Percentiles rank a stretch among this genome's conserved stretches.
phyloP scores from a whole-genome alignment of 192 early-diverging fungal species.

The Geranomyces michiganensis region DNA sequence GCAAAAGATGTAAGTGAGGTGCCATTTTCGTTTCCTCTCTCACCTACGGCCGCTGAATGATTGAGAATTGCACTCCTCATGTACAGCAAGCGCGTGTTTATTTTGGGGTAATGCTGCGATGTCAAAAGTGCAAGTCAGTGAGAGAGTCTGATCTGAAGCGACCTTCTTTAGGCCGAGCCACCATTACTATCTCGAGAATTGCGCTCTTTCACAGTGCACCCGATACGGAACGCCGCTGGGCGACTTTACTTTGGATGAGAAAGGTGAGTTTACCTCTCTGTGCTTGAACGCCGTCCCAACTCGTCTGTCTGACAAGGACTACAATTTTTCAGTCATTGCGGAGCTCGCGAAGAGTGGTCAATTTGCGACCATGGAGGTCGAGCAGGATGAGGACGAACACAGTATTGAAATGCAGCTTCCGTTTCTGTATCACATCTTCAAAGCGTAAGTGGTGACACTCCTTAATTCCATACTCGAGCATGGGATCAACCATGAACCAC shows the following conservation, averaged over 20 bases:
- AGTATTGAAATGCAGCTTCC: slow-evolving; percentile 98
- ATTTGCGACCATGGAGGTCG: slow-evolving; percentile 68
- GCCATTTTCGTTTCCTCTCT: neutral
- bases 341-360: slow-evolving; percentile 66
- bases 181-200: slow-evolving; percentile 78
- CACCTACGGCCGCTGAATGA: no score
- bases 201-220: slow-evolving; percentile 73
- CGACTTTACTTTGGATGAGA: slow-evolving; percentile 70
- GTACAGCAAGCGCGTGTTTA: slow-evolving; percentile 73
- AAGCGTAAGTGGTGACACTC: slow-evolving; percentile 57
- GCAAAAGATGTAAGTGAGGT: slow-evolving; percentile 51
- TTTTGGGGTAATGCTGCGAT: slow-evolving; percentile 63
- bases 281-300: neutral
- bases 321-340: slow-evolving; percentile 51
- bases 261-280: slow-evolving; percentile 44
- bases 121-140: neutral
- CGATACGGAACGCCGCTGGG: slow-evolving; percentile 89
- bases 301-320: neutral
- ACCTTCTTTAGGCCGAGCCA: slow-evolving; percentile 72
- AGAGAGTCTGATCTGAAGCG: neutral
- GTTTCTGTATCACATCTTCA: slow-evolving; percentile 82
- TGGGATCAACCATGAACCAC: no score
- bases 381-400: slow-evolving; percentile 90
- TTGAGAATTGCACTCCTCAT: no score
- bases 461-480: no score